Conservation (phyloP, 495 filamentous ascomycete genomes). For the Aspergillus wentii region DNA sequence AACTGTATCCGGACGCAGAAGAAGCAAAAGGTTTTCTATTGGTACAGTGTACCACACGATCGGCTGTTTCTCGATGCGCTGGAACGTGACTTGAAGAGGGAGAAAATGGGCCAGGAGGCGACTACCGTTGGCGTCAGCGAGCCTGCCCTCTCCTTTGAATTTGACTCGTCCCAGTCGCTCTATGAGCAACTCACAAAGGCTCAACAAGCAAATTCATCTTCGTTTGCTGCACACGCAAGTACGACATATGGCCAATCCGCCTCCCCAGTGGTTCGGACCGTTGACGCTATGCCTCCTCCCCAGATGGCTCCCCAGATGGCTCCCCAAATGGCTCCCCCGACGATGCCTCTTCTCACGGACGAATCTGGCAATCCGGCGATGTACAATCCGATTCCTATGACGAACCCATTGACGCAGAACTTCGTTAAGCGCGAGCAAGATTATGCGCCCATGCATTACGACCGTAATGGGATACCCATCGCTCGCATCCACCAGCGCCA, state of each 20-base stretch:
- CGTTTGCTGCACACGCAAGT: constrained; percentile 81
- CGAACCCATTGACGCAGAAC: constrained; percentile 56
- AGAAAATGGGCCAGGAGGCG: constrained; percentile 98
- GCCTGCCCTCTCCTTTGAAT: constrained; percentile 95
- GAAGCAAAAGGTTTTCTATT: constrained; percentile 99
- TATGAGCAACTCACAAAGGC: constrained; percentile 99
- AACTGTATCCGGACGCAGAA: constrained; percentile 99
- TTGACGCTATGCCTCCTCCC: constrained; percentile 83
- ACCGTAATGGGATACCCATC: constrained; percentile 84
- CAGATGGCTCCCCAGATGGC: constrained; percentile 65
- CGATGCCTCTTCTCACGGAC: constrained; percentile 77
- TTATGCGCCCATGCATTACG: constrained; percentile 72
- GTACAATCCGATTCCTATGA: constrained; percentile 63
- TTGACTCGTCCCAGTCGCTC: constrained; percentile 96
- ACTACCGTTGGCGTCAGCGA: constrained; percentile 95
- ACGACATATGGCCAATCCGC: constrained; percentile 76
- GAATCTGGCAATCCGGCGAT: constrained; percentile 70
- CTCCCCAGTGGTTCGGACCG: constrained; percentile 81
- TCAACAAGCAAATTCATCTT: constrained; percentile 95
- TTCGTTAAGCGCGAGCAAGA: constrained; percentile 82
- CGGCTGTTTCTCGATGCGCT: constrained; percentile 94
- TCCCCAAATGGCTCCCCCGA: constrained; percentile 62
- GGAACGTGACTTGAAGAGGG: constrained; percentile 94
- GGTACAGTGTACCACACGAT: constrained; percentile 99
- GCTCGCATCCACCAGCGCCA: constrained; percentile 81